Percentiles rank a stretch among this genome's conserved stretches.
These are phyloP conservation scores for Stenogyne calaminthoides DNA, from an alignment of 305 asterid genomes.

Conservation along the genomic window DNA sequence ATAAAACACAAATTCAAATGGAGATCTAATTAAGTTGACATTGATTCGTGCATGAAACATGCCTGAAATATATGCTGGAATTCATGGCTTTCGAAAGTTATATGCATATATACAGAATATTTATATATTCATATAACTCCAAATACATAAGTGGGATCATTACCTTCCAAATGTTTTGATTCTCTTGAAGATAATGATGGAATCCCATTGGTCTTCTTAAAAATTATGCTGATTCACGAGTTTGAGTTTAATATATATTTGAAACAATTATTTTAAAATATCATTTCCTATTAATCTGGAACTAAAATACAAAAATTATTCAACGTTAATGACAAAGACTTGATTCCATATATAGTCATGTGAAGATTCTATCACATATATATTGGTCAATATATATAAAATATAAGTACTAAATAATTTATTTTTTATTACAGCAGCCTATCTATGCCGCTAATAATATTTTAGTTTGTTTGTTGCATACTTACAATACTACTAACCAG, in stretches of 20 bases:
- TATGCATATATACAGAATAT: not conserved
- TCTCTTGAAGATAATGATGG: conserved; percentile 25
- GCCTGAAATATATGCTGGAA: conserved; percentile 24
- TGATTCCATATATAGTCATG: conserved; percentile 23
- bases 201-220: conserved; percentile 4
- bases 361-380: not conserved
- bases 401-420: not conserved
- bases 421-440: not conserved
- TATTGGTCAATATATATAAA: not conserved
- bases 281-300: conserved; percentile 8
- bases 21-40: not conserved
- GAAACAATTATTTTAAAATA: not conserved
- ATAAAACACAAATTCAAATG: not conserved
- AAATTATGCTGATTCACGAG: conserved; percentile 14
- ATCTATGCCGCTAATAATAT: not conserved
- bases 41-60: conserved; percentile 17
- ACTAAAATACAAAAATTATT: conserved; percentile 11
- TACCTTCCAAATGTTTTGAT: conserved; percentile 30
- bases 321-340: conserved; percentile 22
- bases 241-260: not conserved
- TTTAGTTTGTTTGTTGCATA: not conserved
- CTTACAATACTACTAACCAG: not conserved
- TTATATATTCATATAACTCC: conserved; percentile 7
- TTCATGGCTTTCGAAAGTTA: not conserved
- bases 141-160: conserved; percentile 27